Percentiles rank a stretch among this genome's conserved stretches.
Evolutionary conservation across 495 filamentous ascomycete species (phyloP).

Genomic region (Tetracladium marchalianum): DNA sequence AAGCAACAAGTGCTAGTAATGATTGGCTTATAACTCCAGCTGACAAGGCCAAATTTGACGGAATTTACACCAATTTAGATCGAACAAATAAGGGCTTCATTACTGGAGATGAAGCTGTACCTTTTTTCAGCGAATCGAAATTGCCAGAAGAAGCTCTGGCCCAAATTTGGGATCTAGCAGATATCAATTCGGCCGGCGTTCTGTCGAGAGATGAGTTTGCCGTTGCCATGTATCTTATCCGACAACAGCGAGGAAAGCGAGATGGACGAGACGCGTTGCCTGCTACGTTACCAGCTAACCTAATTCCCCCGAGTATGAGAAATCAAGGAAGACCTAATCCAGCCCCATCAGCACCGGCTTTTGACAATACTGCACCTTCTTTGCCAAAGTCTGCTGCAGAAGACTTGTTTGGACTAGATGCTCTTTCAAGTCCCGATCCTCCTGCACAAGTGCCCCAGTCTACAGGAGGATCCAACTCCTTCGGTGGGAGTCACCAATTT

Average conservation of each 20-base stretch:
- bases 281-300: constrained; percentile 60
- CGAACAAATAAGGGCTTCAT: constrained; percentile 70
- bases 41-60: constrained; percentile 81
- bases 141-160: constrained; percentile 84
- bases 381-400: constrained; percentile 71
- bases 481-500: constrained; percentile 15
- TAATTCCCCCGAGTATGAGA: constrained; percentile 87
- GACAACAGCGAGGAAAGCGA: constrained; percentile 69
- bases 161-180: constrained; percentile 95
- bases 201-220: constrained; percentile 87
- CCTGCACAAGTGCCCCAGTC: constrained; percentile 54
- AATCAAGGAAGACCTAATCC: constrained; percentile 44
- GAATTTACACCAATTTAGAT: constrained; percentile 73
- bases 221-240: constrained; percentile 94
- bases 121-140: constrained; percentile 85
- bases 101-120: constrained; percentile 87
- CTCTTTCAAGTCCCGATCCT: constrained; percentile 38
- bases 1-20: constrained; percentile 43
- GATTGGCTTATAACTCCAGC: constrained; percentile 76
- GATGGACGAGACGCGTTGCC: constrained; percentile 52
- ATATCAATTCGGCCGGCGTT: constrained; percentile 83
- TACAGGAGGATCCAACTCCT: constrained; percentile 54
- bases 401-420: constrained; percentile 84
- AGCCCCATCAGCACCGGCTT: constrained; percentile 38
- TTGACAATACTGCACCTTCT: constrained; percentile 40